Conservation (phyloP, 1,284 basidiomycete genomes). For the Ceratobasidium theobromae region DNA sequence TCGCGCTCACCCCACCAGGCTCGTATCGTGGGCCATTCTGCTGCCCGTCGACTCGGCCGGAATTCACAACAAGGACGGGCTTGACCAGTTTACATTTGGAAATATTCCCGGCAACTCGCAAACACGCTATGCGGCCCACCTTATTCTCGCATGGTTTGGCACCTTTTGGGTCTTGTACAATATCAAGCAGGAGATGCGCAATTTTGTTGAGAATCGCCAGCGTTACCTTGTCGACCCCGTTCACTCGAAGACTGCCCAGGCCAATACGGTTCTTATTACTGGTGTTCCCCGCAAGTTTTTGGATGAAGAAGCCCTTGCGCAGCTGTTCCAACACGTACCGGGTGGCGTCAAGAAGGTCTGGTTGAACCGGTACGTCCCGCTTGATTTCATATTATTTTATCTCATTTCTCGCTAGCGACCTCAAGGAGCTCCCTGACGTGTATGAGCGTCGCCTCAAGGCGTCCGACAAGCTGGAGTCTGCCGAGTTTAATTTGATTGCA, state of each 20-base stretch:
- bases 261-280: slow-evolving; percentile 76
- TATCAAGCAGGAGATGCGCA: slow-evolving; percentile 63
- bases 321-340: slow-evolving; percentile 68
- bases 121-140: slow-evolving; percentile 51
- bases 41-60: slow-evolving; percentile 61
- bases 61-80: slow-evolving; percentile 46
- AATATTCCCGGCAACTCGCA: slow-evolving; percentile 40
- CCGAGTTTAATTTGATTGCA: slow-evolving; percentile 61
- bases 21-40: slow-evolving; percentile 59
- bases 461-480: slow-evolving; percentile 63
- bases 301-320: slow-evolving; percentile 59
- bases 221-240: slow-evolving; percentile 64
- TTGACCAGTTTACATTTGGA: slow-evolving; percentile 56
- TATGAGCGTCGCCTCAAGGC: slow-evolving; percentile 61
- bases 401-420: slow-evolving; percentile 45
- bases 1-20: neutral
- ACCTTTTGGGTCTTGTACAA: slow-evolving; percentile 69
- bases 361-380: slow-evolving; percentile 58
- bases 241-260: slow-evolving; percentile 67
- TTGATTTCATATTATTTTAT: neutral
- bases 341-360: slow-evolving; percentile 78
- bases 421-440: slow-evolving; percentile 62
- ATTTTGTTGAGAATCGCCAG: slow-evolving; percentile 69
- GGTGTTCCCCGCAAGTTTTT: slow-evolving; percentile 65
- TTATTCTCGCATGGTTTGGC: slow-evolving; percentile 44